Evolutionary conservation across 176 grass and related monocot species (phyloP).

Genomic region (Saccharum officinarum): DNA sequence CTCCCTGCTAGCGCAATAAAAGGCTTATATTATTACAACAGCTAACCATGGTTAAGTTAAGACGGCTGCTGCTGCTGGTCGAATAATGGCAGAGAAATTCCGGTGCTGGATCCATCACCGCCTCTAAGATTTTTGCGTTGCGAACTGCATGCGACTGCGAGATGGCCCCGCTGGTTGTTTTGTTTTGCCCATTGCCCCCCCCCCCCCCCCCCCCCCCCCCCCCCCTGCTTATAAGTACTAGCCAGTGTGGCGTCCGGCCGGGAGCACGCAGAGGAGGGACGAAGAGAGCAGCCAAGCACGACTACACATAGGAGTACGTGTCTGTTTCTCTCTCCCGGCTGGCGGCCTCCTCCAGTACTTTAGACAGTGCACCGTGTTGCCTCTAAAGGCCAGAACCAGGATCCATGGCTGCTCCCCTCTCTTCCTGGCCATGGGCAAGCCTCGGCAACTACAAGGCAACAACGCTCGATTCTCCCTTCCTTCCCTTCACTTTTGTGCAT

Average conservation of each 20-base stretch:
- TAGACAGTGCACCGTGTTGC: background rate
- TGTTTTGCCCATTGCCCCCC: background rate
- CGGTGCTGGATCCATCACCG: background rate
- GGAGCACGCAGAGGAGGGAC: background rate
- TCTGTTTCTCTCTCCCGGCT: background rate
- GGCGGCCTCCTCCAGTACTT: background rate
- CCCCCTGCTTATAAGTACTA: constrained; percentile 20
- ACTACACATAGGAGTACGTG: background rate
- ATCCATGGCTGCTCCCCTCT: constrained; percentile 57
- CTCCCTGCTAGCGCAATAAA: too few species aligned
- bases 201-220: too few species aligned
- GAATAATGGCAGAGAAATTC: background rate
- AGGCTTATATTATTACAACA: too few species aligned
- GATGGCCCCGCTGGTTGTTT: background rate
- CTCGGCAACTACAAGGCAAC: constrained; percentile 78
- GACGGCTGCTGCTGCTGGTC: too few species aligned
- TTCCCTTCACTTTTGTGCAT: background rate
- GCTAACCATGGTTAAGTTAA: too few species aligned
- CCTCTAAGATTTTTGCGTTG: background rate
- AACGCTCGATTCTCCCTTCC: background rate
- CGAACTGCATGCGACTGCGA: background rate
- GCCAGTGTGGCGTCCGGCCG: background rate
- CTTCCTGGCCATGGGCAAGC: constrained; percentile 86
- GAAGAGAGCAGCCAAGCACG: background rate
- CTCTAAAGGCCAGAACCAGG: background rate